phyloP scores from a whole-genome alignment of 495 filamentous ascomycete genomes.

The Annulohypoxylon maeteangense region DNA sequence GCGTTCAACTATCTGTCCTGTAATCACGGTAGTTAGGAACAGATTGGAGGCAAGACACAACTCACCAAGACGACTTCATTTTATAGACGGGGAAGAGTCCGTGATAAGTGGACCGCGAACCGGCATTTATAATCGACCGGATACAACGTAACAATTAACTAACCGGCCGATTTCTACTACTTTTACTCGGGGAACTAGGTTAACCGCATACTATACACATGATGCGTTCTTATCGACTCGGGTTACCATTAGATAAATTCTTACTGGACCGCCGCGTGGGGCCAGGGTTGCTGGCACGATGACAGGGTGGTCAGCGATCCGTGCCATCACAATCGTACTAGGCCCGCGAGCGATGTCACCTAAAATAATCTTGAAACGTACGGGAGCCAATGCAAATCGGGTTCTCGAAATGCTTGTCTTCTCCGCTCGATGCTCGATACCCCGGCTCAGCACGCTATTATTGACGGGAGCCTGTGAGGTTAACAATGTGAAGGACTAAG shows the following conservation, averaged over 20 bases:
- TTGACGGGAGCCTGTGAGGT: neutral
- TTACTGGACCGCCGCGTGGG: constrained; percentile 17
- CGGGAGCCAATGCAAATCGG: constrained; percentile 31
- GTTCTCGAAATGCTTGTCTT: constrained; percentile 11
- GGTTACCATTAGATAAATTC: constrained; percentile 12
- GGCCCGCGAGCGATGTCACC: constrained; percentile 27
- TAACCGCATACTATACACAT: constrained; percentile 2
- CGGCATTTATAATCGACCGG: constrained; percentile 19
- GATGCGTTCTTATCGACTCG: constrained; percentile 10
- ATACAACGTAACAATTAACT: constrained; percentile 28
- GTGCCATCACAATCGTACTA: constrained; percentile 24
- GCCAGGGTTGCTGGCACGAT: neutral
- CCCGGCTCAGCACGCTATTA: constrained; percentile 1
- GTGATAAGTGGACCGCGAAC: constrained; percentile 10
- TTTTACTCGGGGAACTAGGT: constrained; percentile 6
- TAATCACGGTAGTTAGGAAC: neutral
- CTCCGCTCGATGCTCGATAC: constrained; percentile 13
- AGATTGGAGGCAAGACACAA: constrained; percentile 1
- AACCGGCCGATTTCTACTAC: constrained; percentile 9
- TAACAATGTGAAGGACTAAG: neutral
- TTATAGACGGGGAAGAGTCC: constrained; percentile 9
- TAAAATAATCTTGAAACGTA: neutral
- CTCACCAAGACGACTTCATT: constrained; percentile 22
- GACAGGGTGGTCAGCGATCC: constrained; percentile 19
- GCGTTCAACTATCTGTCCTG: neutral